Evolutionary conservation across 2,329 filamentous ascomycete species (phyloP), one percentile per base, ranked within the genome.

Genomic region (Pseudopyricularia cyperi): DNA sequence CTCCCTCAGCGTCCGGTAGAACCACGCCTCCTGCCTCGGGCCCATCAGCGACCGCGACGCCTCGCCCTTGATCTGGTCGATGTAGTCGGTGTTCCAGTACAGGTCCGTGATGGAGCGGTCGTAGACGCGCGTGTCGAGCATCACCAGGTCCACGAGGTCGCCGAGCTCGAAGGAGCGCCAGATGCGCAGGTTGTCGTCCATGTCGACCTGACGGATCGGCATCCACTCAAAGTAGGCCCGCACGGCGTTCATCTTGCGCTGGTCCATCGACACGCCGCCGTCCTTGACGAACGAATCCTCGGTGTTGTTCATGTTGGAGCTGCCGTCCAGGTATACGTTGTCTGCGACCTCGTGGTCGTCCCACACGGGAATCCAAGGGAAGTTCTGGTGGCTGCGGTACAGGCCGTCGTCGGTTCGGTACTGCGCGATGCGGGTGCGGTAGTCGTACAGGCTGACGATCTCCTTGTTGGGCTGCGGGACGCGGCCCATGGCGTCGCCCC

Each of bases 181-280:
- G 60, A 87, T 77, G 12, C 82, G 76, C 15, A 87, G 71, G 52
- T 80, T 82, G 62, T 86, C 82, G 56, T 85, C 82, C 68, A 85
- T 77, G 51, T 83, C 80, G 3, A 82, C 73, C 62, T 84, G 80
- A 14, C 69, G 68, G 30, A 64, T 60, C 1, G 60, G 60, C 59
- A 63, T 76, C 77, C 79, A 83, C 61, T 85, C 81, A 54, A 84
- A 85, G 59, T 84, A 84, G 1, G 83, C 82, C 35, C 83, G 72
- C 2, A 87, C 82, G 1, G 82, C 83, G 51, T 87, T 85, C 71
- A 85, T 80, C 68, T 87, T 87, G 56, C 83, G 75, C 61, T 84
- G 79, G 57, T 87, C 83, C n/a, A 86, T 78, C 32, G 74, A 78
- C n/a, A 87, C 72, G 14, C 71, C 70, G 3, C 75, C 75, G 52